phyloP scores from a whole-genome alignment of 2,329 filamentous ascomycete genomes.

The Talaromyces sp. region DNA sequence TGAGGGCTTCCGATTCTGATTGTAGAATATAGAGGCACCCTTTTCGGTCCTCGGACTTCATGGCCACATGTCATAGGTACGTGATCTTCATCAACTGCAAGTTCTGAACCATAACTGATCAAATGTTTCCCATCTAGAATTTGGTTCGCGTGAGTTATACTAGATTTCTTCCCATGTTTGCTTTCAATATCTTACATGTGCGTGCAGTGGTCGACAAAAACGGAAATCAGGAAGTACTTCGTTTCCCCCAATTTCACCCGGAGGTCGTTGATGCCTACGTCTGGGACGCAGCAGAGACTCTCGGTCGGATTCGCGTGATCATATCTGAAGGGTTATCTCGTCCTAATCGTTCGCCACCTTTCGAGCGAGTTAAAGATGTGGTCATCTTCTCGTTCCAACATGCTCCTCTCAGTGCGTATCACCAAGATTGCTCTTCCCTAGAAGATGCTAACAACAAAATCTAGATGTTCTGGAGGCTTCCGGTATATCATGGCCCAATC shows the following conservation, averaged over 20 bases:
- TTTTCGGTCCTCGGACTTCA: constrained; percentile 50
- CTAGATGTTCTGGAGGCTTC: constrained; percentile 69
- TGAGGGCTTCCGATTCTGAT: background rate
- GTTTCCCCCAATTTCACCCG: constrained; percentile 69
- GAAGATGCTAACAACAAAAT: background rate
- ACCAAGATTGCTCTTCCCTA: background rate
- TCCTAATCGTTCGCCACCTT: constrained; percentile 46
- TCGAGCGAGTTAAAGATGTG: constrained; percentile 68
- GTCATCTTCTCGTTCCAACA: constrained; percentile 82
- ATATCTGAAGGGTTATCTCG: constrained; percentile 70
- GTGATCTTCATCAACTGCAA: constrained; percentile 20
- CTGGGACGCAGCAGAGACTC: constrained; percentile 68
- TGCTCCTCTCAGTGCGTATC: constrained; percentile 65
- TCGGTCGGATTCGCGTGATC: constrained; percentile 72
- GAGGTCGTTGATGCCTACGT: constrained; percentile 66
- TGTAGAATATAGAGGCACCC: constrained; percentile 48
- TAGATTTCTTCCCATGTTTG: constrained; percentile 18
- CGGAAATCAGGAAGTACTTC: constrained; percentile 60
- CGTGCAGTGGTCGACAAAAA: constrained; percentile 48
- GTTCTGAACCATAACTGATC: background rate
- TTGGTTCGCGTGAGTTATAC: constrained; percentile 33
- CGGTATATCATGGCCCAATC: constrained; percentile 76
- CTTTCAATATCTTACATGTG: background rate
- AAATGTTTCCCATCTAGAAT: constrained; percentile 24
- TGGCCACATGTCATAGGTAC: constrained; percentile 56